Percentiles rank a stretch among this genome's conserved stretches.
phyloP scores from a whole-genome alignment of 208 protist species.

The Crithidia expoeki region DNA sequence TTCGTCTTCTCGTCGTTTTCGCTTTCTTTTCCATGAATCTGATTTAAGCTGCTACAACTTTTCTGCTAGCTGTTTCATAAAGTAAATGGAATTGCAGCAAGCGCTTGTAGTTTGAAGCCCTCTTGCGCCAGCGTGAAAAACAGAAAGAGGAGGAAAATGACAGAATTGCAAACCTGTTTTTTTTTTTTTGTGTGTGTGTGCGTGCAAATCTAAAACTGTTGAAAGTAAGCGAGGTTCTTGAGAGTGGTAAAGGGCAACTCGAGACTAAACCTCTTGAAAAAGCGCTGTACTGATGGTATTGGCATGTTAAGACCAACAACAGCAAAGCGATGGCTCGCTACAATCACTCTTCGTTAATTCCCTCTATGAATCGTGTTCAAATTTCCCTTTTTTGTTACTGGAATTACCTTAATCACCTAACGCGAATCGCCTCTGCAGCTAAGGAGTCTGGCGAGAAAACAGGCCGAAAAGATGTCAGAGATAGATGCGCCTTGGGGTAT shows the following conservation, averaged over 20 bases:
- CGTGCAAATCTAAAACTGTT: constrained; percentile 17
- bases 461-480: background rate
- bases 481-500: background rate
- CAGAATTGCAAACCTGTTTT: background rate
- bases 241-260: too few relatives aligned
- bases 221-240: background rate
- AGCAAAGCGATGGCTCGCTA: background rate
- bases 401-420: background rate
- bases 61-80: too few relatives aligned
- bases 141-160: too few relatives aligned
- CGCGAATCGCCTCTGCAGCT: background rate
- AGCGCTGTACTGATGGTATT: too few relatives aligned
- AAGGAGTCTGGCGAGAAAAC: background rate
- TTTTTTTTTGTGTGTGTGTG: background rate
- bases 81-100: too few relatives aligned
- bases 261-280: too few relatives aligned
- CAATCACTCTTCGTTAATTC: background rate
- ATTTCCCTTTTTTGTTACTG: background rate
- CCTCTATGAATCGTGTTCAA: background rate
- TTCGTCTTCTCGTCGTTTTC: background rate
- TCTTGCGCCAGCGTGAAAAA: too few relatives aligned
- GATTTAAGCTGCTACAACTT: too few relatives aligned
- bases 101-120: too few relatives aligned
- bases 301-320: background rate
- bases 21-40: background rate